phyloP scores from a whole-genome alignment of 164 flowering plant genomes.

The Hamamelis virginiana region DNA sequence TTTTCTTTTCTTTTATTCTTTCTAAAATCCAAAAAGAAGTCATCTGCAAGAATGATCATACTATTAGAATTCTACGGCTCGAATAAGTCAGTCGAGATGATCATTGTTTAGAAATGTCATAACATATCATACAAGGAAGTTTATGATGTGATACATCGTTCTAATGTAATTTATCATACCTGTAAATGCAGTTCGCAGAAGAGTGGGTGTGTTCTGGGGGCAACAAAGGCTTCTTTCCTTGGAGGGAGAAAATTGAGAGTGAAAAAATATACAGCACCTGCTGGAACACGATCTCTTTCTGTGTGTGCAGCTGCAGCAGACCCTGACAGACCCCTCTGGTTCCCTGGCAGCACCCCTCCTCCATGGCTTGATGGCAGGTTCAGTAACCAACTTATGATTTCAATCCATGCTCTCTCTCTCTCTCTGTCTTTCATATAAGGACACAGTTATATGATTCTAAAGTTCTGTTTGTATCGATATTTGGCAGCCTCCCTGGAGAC shows the following conservation, averaged over 20 bases:
- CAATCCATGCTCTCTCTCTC: not conserved
- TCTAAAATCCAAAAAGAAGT: too few relatives aligned
- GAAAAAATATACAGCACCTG: slow-evolving; percentile 33
- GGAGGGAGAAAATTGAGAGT: slow-evolving; percentile 60
- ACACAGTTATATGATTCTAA: not conserved
- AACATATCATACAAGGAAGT: too few relatives aligned
- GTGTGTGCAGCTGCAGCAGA: slow-evolving; percentile 61
- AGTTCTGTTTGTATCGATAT: slow-evolving; percentile 1
- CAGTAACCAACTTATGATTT: not conserved
- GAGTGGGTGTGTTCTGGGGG: slow-evolving; percentile 46
- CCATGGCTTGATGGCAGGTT: slow-evolving; percentile 98
- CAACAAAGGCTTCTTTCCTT: slow-evolving; percentile 71
- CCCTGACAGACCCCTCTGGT: slow-evolving; percentile 90
- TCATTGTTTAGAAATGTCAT: too few relatives aligned
- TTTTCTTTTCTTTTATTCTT: too few relatives aligned
- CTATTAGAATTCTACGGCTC: too few relatives aligned
- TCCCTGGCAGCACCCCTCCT: slow-evolving; percentile 98
- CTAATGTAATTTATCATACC: not conserved
- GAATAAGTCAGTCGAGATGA: too few relatives aligned
- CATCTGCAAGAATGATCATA: too few relatives aligned
- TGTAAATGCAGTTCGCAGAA: slow-evolving; percentile 58
- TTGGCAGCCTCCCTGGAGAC: slow-evolving; percentile 96
- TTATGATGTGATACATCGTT: too few relatives aligned
- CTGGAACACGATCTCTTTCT: slow-evolving; percentile 25
- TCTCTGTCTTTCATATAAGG: not conserved